phyloP scores from a whole-genome alignment of 2,329 filamentous ascomycete species.

The Ceratocystis eucalypticola region DNA sequence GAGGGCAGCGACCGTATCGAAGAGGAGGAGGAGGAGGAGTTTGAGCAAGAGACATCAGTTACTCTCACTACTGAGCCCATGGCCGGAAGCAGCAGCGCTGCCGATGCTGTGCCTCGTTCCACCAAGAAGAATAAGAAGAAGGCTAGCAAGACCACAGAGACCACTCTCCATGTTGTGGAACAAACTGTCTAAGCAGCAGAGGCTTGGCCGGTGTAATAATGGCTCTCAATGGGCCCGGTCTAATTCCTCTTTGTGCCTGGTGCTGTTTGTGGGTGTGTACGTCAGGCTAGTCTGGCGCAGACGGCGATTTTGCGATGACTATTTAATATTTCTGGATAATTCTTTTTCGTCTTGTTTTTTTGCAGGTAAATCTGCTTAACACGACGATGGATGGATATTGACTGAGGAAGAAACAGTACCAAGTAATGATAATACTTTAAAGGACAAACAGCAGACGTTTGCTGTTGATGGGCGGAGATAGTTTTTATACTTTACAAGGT shows the following conservation, averaged over 20 bases:
- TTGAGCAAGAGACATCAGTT: constrained; percentile 10
- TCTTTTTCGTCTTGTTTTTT: constrained; percentile 60
- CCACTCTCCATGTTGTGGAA: constrained; percentile 6
- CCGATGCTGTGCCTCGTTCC: constrained; percentile 6
- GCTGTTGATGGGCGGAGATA: neutral
- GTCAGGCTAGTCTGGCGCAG: neutral
- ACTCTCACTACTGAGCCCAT: constrained; percentile 5
- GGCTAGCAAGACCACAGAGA: neutral
- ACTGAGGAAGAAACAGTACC: neutral
- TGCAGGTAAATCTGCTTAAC: constrained; percentile 28
- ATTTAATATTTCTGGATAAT: constrained; percentile 10
- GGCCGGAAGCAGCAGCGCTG: neutral
- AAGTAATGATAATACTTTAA: neutral
- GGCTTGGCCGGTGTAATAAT: neutral
- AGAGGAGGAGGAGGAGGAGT: constrained; percentile 17
- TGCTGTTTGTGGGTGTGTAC: neutral
- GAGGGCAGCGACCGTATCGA: constrained; percentile 13
- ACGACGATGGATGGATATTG: neutral
- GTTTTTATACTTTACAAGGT: neutral
- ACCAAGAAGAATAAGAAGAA: constrained; percentile 16
- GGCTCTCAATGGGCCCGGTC: neutral
- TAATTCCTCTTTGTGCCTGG: neutral
- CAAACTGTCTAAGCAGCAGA: constrained; percentile 9
- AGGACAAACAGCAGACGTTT: neutral
- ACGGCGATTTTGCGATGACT: neutral